Base-by-base conservation (phyloP, 148 eudicot species). In the Nyssa sinensis region DNA sequence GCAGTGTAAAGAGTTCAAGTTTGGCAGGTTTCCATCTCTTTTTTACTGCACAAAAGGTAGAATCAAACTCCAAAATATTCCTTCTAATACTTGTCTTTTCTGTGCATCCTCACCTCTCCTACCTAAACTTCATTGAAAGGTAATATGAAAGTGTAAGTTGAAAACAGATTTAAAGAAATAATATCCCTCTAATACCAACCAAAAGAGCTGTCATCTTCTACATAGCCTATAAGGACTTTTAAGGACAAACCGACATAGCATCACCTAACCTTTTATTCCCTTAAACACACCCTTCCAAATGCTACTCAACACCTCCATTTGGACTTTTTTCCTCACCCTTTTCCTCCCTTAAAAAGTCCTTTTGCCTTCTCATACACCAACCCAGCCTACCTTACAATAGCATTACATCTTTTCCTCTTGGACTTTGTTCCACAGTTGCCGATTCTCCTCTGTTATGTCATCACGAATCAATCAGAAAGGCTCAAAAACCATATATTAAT, bases 241-340 rank as follows among this genome's bases (percentile, higher is more conserved):
- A 51, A 11, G 55, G 9, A 44, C 68, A 51, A 24, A 47, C 69
- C 16, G 7, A 47, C 62, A 35, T 25, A 37, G 34, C 57, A 57
- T 35, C 57, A 23, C 70, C 77, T 31, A 49, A 57, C 64, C 59
- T 16, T 19, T 67, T 75, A 69, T 75, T 60, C 78, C 59, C 31
- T 75, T 47, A 23, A 41, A 60, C 31, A 72, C 28, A 9, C 31
- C 9, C 78, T 75, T 69, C 78, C 78, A 69, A 75, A 69, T 68
- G 67, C 73, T 68, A 44, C 39, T 41, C 64, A 14, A 67, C 77
- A 24, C 16, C 9, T 25, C 19, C 3, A 39, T 67, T 68, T 75
- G 73, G 65, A 59, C 25, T 60, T 25, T 51, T 16, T 10, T 29
- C 2, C 64, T 74, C 51, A 28, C 51, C 77, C 0, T 57, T 66